Base-by-base conservation (phyloP, 208 protist genomes). In the Herpetomonas samuelpessoai region DNA sequence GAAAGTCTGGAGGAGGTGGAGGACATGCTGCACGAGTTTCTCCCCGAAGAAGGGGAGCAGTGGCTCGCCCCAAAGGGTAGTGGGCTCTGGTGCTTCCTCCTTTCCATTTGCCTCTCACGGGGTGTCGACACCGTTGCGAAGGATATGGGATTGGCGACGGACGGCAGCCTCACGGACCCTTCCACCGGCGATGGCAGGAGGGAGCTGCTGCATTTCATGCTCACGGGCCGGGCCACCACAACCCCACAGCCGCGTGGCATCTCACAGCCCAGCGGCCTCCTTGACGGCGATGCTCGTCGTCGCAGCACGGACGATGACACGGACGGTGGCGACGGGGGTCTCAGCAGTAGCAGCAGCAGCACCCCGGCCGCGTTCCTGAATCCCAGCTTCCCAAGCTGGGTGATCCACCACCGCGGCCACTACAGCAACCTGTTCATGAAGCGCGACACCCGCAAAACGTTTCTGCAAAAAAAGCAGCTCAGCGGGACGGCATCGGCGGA, bases 381-480 rank as follows among this genome's bases (percentile, higher is more conserved):
- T 9, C 84, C 86, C 16, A 54, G 35, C 1, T 62, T 74, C 30
- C 78, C 91, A 10, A 84, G 87, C 49, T 96, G 91, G 88, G 79
- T 96, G 19, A n/a, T 96, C 12, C 68, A 55, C 52, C 71, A 86
- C 61, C 46, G 62, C 12, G 66, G 57, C 16, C 73, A 81, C 67
- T 93, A 81, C 71, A 66, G 57, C 9, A 84, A 88, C 47, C 38
- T 91, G 22, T 96, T 88, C 58, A 78, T 91, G 68, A 74, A 76
- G 25, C 79, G 74, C 25, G 86, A 93, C 52, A 76, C 63, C n/a
- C 76, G 82, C 22, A 68, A 67, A 28, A 54, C 75, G 26, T 76
- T 89, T 50, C 67, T 79, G 63, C 74, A 91, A 52, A 80, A 81
- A 57, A 56, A 66, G 26, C 54, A 59, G 27, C 46, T 84, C 1